Conservation (phyloP, 805 yeast genomes). For the Zygosaccharomyces siamensis region DNA sequence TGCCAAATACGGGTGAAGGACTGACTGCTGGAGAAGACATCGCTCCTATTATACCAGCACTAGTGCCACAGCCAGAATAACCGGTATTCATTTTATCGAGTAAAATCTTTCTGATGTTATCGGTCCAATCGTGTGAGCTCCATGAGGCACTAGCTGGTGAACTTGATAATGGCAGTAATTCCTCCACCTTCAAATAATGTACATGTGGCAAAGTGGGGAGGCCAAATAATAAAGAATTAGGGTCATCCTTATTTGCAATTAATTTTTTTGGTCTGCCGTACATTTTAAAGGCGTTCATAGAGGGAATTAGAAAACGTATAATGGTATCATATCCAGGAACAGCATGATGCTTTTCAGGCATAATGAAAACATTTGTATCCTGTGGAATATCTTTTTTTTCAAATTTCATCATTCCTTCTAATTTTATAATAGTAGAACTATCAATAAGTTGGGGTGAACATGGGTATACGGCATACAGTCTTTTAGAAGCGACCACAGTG, state of each 20-base stretch:
- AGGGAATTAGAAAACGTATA: conserved; percentile 63
- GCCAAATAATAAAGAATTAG: conserved; percentile 58
- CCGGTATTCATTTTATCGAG: conserved; percentile 52
- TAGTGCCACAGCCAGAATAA: conserved; percentile 73
- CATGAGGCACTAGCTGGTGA: conserved; percentile 42
- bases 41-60: conserved; percentile 58
- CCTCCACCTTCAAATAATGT: conserved; percentile 57
- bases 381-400: conserved; percentile 46
- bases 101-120: conserved; percentile 50
- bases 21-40: conserved; percentile 45
- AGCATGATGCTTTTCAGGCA: conserved; percentile 70
- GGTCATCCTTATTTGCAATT: conserved; percentile 51
- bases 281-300: conserved; percentile 62
- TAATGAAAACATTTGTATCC: conserved; percentile 46
- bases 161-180: conserved; percentile 42
- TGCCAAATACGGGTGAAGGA: conserved; percentile 34
- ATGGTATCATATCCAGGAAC: conserved; percentile 69
- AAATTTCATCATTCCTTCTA: conserved; percentile 75
- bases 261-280: conserved; percentile 71
- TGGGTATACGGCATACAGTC: conserved; percentile 90
- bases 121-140: conserved; percentile 58
- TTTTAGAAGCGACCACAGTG: conserved; percentile 58
- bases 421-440: conserved; percentile 78
- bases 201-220: conserved; percentile 70
- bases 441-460: conserved; percentile 77